A percentile compares a stretch with the other conserved stretches of the same genome.
phyloP scores from a whole-genome alignment of 805 yeast genomes.

The Wickerhamiella shivajii region DNA sequence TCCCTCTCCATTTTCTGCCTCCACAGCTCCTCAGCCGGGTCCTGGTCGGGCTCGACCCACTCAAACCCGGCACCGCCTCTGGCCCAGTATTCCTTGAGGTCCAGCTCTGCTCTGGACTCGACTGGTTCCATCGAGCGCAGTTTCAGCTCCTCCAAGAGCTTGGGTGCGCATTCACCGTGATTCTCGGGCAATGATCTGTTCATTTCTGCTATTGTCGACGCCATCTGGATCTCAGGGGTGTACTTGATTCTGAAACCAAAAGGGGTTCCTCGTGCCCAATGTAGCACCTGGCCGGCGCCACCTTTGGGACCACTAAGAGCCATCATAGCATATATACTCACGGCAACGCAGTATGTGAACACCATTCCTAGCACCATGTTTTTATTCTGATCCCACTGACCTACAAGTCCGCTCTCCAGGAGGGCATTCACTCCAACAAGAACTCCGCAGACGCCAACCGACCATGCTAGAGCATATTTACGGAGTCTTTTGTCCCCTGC shows the following conservation, averaged over 20 bases:
- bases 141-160: slow-evolving; percentile 23
- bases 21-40: slow-evolving; percentile 51
- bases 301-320: slow-evolving; percentile 36
- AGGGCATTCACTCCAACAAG: slow-evolving; percentile 35
- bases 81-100: slow-evolving; percentile 75
- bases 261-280: slow-evolving; percentile 52
- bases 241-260: slow-evolving; percentile 50
- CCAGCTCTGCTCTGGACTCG: slow-evolving; percentile 47
- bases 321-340: slow-evolving; percentile 34
- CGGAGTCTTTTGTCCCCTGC: slow-evolving; percentile 25
- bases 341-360: slow-evolving; percentile 34
- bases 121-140: slow-evolving; percentile 26
- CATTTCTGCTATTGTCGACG: slow-evolving; percentile 47
- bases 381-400: slow-evolving; percentile 24
- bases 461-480: slow-evolving; percentile 25
- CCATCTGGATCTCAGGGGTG: slow-evolving; percentile 55
- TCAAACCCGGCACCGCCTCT: slow-evolving; percentile 75
- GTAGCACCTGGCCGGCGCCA: slow-evolving; percentile 40
- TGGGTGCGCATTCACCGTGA: slow-evolving; percentile 27
- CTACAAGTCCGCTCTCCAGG: slow-evolving; percentile 28
- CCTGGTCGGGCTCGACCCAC: slow-evolving; percentile 85
- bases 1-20: slow-evolving; percentile 19
- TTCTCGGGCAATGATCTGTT: slow-evolving; percentile 36
- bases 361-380: slow-evolving; percentile 33
- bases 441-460: slow-evolving; percentile 25